Evolutionary conservation across 257 asterid genomes (phyloP).

Genomic region (Salvia rosmarinus): DNA sequence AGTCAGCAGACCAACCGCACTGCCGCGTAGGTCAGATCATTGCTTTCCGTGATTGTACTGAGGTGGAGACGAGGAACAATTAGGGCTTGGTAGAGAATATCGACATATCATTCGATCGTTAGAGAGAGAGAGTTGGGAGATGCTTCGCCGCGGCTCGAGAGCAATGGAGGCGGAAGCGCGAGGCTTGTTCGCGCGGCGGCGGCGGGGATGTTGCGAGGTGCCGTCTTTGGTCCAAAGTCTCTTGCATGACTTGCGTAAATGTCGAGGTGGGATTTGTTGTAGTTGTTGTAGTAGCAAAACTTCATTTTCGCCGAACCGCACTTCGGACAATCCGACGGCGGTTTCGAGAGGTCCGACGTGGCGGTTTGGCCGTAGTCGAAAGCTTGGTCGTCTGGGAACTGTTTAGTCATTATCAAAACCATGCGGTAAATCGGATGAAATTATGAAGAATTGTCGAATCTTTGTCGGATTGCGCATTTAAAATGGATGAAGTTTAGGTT

Average conservation of each 20-base stretch:
- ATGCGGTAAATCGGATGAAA: constrained; percentile 3
- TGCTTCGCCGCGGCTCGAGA: neutral
- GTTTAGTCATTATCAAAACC: constrained; percentile 36
- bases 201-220: constrained; percentile 67
- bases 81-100: constrained; percentile 37
- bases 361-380: constrained; percentile 23
- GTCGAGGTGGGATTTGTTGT: constrained; percentile 73
- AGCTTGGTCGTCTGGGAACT: no score
- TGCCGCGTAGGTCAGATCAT: neutral
- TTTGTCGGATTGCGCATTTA: no score
- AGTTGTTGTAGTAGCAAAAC: constrained; percentile 87
- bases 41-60: constrained; percentile 26
- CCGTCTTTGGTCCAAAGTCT: constrained; percentile 90
- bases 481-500: neutral
- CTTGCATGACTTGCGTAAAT: constrained; percentile 73
- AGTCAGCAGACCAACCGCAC: no score
- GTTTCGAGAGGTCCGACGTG: constrained; percentile 39
- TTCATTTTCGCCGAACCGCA: constrained; percentile 61
- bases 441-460: neutral
- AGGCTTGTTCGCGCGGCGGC: constrained; percentile 67
- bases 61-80: constrained; percentile 31
- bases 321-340: constrained; percentile 65
- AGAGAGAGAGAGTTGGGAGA: neutral
- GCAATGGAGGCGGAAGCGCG: constrained; percentile 32
- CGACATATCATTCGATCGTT: constrained; percentile 31